Conservation (phyloP, 2,329 filamentous ascomycete genomes). For the Beauveria sp. region DNA sequence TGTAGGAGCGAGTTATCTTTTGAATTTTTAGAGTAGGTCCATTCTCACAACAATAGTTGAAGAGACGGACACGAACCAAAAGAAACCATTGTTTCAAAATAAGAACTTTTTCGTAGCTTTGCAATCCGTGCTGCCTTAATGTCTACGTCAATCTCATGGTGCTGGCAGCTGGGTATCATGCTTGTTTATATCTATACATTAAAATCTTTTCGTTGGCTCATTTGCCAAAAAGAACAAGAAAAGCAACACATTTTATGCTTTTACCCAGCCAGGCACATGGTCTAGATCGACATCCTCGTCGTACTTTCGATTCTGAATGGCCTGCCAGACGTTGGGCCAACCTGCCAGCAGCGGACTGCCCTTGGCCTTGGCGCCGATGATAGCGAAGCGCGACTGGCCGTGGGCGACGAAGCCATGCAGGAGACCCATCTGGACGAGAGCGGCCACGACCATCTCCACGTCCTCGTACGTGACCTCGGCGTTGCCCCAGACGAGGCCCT, state of each 20-base stretch:
- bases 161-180: constrained; percentile 2
- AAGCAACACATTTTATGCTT: constrained; percentile 18
- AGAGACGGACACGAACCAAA: background rate
- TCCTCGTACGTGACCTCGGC: constrained; percentile 51
- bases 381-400: constrained; percentile 67
- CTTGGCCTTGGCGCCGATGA: constrained; percentile 65
- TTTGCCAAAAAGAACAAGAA: too few relatives aligned
- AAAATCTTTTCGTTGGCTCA: background rate
- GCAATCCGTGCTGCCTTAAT: background rate
- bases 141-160: background rate
- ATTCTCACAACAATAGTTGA: constrained; percentile 1
- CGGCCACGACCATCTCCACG: constrained; percentile 70
- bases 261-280: constrained; percentile 71
- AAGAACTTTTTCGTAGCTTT: background rate
- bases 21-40: background rate
- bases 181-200: background rate
- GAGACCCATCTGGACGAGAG: constrained; percentile 71
- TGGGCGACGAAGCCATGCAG: constrained; percentile 81
- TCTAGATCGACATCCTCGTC: constrained; percentile 53
- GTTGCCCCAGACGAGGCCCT: constrained; percentile 58
- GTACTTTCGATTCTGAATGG: constrained; percentile 53
- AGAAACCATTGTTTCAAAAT: background rate
- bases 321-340: constrained; percentile 68
- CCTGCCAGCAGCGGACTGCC: constrained; percentile 59
- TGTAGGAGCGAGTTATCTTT: constrained; percentile 6